These are phyloP conservation scores for Phalaenopsis hybrid DNA, from an alignment of 116 monocot genomes.

Conservation along the genomic window DNA sequence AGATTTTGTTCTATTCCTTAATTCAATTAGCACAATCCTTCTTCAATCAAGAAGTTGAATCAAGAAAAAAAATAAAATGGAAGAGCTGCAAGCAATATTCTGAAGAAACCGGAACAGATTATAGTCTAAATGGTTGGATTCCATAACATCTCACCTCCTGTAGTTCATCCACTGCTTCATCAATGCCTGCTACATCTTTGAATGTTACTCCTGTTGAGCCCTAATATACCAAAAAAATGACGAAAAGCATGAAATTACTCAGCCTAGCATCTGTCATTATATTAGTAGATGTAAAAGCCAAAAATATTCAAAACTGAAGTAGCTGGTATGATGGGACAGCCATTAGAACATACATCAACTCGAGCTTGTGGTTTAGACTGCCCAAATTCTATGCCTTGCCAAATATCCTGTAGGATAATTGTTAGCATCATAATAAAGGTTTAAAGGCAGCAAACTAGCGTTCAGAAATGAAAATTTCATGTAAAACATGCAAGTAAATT, in stretches of 20 bases:
- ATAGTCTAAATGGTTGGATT: neutral
- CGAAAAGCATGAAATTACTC: neutral
- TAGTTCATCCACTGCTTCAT: conserved; percentile 88
- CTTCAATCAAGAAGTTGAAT: neutral
- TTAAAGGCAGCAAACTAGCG: neutral
- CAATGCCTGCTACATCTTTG: conserved; percentile 84
- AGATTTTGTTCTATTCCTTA: too few species aligned
- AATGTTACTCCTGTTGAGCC: conserved; percentile 79
- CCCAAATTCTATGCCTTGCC: conserved; percentile 93
- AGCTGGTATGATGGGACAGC: neutral
- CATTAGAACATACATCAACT: conserved; percentile 57
- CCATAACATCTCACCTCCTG: conserved; percentile 47
- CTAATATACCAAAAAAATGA: conserved; percentile 19
- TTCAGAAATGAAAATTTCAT: neutral
- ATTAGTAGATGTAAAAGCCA: neutral
- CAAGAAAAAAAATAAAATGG: neutral
- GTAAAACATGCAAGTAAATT: neutral
- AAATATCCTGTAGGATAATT: conserved; percentile 56
- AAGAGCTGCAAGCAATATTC: neutral
- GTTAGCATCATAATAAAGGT: neutral
- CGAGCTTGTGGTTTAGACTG: conserved; percentile 82
- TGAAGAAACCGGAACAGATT: neutral
- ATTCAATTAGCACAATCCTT: too few species aligned
- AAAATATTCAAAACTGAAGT: conserved; percentile 2
- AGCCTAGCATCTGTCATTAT: neutral